These are phyloP conservation scores for Hansenula sp. DNA, from an alignment of 1,139 yeast species.

Conservation along the genomic window DNA sequence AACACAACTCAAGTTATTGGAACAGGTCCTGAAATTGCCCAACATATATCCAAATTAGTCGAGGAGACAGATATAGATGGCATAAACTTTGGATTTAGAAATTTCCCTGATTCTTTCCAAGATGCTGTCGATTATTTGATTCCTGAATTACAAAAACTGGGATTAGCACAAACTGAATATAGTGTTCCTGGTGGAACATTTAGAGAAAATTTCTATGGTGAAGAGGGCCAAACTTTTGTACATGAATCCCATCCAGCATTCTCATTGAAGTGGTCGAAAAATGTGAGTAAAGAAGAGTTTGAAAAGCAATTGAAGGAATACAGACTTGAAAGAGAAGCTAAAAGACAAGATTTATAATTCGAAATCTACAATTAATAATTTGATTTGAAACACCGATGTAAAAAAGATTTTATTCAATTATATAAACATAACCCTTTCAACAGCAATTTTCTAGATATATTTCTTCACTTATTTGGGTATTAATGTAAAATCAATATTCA, in stretches of 20 bases:
- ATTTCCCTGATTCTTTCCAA: constrained; percentile 22
- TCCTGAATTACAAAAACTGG: background rate
- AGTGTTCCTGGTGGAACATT: background rate
- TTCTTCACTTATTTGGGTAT: background rate
- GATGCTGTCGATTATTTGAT: background rate
- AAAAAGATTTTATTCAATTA: background rate
- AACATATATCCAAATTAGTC: constrained; percentile 25
- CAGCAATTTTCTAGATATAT: background rate
- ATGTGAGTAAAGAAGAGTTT: constrained; percentile 30
- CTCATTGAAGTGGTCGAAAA: constrained; percentile 33
- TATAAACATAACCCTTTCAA: background rate
- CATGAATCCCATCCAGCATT: constrained; percentile 32
- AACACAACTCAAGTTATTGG: constrained; percentile 5
- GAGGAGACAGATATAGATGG: constrained; percentile 32
- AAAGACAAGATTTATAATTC: too few relatives aligned
- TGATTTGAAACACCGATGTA: background rate
- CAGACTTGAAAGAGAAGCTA: too few relatives aligned
- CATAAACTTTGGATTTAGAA: constrained; percentile 27
- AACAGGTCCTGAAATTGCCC: background rate
- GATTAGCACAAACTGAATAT: background rate
- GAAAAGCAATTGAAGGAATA: constrained; percentile 17
- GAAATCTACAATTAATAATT: too few relatives aligned
- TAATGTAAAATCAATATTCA: too few relatives aligned
- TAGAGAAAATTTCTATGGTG: background rate
- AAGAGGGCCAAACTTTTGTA: background rate